Conservation (phyloP, 2,329 filamentous ascomycete genomes). For the Colletotrichum filicis region DNA sequence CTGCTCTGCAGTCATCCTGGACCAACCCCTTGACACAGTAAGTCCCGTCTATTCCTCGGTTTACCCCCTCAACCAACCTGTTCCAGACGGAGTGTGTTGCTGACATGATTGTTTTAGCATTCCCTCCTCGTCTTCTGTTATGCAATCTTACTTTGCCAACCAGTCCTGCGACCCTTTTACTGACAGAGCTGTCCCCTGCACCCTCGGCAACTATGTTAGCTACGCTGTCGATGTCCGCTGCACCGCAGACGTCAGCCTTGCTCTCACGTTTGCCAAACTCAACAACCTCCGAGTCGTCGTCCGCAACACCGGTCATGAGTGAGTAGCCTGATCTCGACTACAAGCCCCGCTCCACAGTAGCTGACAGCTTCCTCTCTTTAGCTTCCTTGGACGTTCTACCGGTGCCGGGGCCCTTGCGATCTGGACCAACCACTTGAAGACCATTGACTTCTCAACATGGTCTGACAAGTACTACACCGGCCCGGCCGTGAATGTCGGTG, state of each 20-base stretch:
- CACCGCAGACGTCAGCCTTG: slow-evolving; percentile 45
- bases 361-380: neutral
- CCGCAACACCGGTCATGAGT: slow-evolving; percentile 47
- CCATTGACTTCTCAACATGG: slow-evolving; percentile 53
- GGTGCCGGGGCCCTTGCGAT: slow-evolving; percentile 50
- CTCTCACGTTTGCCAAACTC: slow-evolving; percentile 45
- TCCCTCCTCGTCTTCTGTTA: slow-evolving; percentile 51
- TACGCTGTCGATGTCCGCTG: slow-evolving; percentile 50
- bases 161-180: slow-evolving; percentile 51
- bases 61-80: neutral
- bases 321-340: neutral
- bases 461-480: slow-evolving; percentile 56
- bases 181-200: slow-evolving; percentile 51
- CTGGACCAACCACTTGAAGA: slow-evolving; percentile 53
- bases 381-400: slow-evolving; percentile 48
- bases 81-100: neutral
- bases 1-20: slow-evolving; percentile 49
- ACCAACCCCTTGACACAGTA: slow-evolving; percentile 48
- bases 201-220: slow-evolving; percentile 56
- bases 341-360: neutral
- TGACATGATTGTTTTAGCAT: slow-evolving; percentile 40
- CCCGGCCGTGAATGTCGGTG: slow-evolving; percentile 62
- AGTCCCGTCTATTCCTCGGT: slow-evolving; percentile 22
- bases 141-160: slow-evolving; percentile 53
- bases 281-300: slow-evolving; percentile 50